A percentile compares a stretch with the other conserved stretches of the same genome.
phyloP scores from a whole-genome alignment of 2,329 filamentous ascomycete genomes.

The Aspergillus luchuensis region DNA sequence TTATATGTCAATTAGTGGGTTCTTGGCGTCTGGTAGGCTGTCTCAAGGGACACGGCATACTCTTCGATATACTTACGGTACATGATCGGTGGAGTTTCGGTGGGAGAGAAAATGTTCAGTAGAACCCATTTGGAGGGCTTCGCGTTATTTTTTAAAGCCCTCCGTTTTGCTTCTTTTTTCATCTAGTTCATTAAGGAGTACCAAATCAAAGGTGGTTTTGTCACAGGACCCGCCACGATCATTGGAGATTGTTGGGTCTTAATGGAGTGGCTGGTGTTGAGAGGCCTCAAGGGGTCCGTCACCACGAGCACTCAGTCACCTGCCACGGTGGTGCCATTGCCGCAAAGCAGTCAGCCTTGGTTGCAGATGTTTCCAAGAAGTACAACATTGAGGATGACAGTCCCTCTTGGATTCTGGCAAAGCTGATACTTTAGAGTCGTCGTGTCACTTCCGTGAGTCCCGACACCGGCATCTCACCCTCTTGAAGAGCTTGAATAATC shows the following conservation, averaged over 20 bases:
- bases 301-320: background rate
- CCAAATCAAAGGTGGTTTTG: background rate
- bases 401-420: background rate
- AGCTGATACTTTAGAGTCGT: background rate
- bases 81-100: conserved; percentile 1
- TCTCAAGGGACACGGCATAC: background rate
- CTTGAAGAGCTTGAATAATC: too few relatives aligned
- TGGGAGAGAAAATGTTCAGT: background rate
- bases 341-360: background rate
- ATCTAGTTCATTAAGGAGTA: background rate
- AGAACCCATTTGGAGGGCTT: background rate
- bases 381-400: background rate
- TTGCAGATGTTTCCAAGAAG: background rate
- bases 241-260: background rate
- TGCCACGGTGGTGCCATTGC: background rate
- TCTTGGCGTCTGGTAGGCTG: background rate
- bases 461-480: too few relatives aligned
- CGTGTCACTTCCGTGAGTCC: too few relatives aligned
- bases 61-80: conserved; percentile 7
- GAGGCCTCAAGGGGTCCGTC: background rate
- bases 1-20: background rate
- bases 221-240: background rate
- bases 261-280: background rate
- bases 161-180: background rate
- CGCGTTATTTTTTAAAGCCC: background rate